phyloP scores from a whole-genome alignment of 306 rosid genomes.

The Senna tora region DNA sequence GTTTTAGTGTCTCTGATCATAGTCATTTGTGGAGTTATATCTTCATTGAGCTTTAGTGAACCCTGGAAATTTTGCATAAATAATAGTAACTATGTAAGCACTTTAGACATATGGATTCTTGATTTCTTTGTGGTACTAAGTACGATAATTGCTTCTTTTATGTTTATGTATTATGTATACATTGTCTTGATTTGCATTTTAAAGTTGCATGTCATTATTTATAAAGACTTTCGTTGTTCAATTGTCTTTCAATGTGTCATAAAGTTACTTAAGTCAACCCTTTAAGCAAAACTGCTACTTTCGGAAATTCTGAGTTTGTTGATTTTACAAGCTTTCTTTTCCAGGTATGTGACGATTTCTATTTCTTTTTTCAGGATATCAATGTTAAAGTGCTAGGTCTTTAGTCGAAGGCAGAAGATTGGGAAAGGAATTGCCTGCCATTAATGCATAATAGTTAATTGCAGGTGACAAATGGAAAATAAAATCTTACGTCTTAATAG shows the following conservation, averaged over 20 bases:
- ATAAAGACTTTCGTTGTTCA: slow-evolving; percentile 3
- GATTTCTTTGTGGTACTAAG: neutral
- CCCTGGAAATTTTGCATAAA: slow-evolving; percentile 22
- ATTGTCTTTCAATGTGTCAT: slow-evolving; percentile 17
- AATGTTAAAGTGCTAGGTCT: slow-evolving; percentile 1
- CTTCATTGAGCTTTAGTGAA: slow-evolving; percentile 13
- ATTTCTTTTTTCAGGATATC: slow-evolving; percentile 38
- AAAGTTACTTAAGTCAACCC: slow-evolving; percentile 20
- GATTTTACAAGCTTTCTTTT: slow-evolving; percentile 4
- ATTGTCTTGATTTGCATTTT: neutral
- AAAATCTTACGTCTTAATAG: slow-evolving; percentile 43
- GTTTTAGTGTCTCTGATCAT: slow-evolving; percentile 16
- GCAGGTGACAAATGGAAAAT: slow-evolving; percentile 65
- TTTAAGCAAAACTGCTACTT: slow-evolving; percentile 32
- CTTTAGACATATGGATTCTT: slow-evolving; percentile 16
- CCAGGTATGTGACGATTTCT: slow-evolving; percentile 4
- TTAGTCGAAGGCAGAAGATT: slow-evolving; percentile 41
- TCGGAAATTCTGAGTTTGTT: slow-evolving; percentile 8
- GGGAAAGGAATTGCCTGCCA: slow-evolving; percentile 34
- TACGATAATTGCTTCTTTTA: neutral
- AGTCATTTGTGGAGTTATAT: slow-evolving; percentile 11
- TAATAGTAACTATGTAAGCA: neutral
- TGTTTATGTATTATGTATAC: neutral
- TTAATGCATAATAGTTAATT: slow-evolving; percentile 37
- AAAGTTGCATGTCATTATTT: slow-evolving; percentile 19